Conservation (phyloP, 805 yeast species). For the Cyberlindnera japonica region DNA sequence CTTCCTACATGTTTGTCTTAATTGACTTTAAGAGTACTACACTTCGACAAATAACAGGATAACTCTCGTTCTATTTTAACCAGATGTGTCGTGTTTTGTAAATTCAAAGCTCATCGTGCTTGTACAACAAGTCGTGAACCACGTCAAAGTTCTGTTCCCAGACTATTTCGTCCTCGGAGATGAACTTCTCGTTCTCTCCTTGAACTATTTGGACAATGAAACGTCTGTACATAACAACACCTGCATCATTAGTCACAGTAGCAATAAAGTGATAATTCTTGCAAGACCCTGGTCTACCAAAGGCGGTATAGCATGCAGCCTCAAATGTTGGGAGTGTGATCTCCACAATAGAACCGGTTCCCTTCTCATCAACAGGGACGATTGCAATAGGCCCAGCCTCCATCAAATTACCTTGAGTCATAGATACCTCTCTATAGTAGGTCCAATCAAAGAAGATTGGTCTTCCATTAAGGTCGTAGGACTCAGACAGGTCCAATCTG, state of each 20-base stretch:
- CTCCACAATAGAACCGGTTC: conserved; percentile 14
- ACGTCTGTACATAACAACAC: background rate
- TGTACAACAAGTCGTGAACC: background rate
- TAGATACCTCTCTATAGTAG: conserved; percentile 25
- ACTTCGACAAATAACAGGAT: too few relatives aligned
- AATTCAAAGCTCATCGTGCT: conserved; percentile 1
- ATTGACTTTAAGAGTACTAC: too few relatives aligned
- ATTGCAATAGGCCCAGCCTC: conserved; percentile 24
- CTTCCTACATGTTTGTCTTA: too few relatives aligned
- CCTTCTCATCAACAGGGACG: conserved; percentile 5
- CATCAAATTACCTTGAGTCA: conserved; percentile 21
- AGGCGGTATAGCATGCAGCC: conserved; percentile 7
- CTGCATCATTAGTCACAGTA: conserved; percentile 17
- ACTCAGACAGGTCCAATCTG: conserved; percentile 4
- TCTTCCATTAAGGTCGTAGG: conserved; percentile 12
- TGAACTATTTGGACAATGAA: conserved; percentile 1
- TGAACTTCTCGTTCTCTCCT: conserved; percentile 2
- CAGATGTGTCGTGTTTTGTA: too few relatives aligned
- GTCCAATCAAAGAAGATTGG: conserved; percentile 21
- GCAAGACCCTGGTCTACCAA: conserved; percentile 10
- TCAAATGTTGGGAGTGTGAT: conserved; percentile 16
- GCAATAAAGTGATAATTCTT: conserved; percentile 25
- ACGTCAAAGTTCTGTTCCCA: background rate
- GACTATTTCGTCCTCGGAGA: background rate
- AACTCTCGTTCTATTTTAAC: too few relatives aligned